Evolutionary conservation across 2,329 filamentous ascomycete genomes (phyloP).

Genomic region (Fusarium nodosum): DNA sequence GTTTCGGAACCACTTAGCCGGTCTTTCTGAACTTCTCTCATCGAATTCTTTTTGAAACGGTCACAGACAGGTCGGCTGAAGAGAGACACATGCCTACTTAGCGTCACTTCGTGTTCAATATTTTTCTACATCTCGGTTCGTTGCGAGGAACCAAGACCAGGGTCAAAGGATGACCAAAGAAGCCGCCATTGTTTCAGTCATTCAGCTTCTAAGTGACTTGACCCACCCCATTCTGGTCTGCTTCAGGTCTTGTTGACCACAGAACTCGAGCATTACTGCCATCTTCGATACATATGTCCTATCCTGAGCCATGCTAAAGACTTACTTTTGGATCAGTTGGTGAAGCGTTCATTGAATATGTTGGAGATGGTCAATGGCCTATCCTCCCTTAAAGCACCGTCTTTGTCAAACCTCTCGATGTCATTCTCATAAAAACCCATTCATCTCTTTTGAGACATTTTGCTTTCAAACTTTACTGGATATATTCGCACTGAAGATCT

Average conservation of each 20-base stretch:
- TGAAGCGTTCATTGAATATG: not conserved
- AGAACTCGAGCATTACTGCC: constrained; percentile 19
- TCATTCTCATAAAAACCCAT: not conserved
- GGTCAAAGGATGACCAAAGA: constrained; percentile 13
- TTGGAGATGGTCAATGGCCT: not conserved
- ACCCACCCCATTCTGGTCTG: constrained; percentile 20
- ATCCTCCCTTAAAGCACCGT: not conserved
- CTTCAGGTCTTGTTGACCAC: constrained; percentile 25
- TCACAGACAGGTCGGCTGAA: constrained; percentile 34
- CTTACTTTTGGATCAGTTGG: not conserved
- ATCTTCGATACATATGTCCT: constrained; percentile 14
- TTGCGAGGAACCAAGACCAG: constrained; percentile 28
- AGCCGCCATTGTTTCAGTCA: constrained; percentile 27
- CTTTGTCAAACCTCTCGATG: not conserved
- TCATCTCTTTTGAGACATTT: not conserved
- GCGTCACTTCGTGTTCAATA: constrained; percentile 18
- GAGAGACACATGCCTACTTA: constrained; percentile 6
- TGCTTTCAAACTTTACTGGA: constrained; percentile 23
- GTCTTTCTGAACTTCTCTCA: constrained; percentile 12
- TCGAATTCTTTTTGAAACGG: constrained; percentile 18
- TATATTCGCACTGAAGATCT: constrained; percentile 49
- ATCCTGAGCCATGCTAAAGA: not conserved
- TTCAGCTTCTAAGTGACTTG: constrained; percentile 12
- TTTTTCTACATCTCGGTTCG: constrained; percentile 28
- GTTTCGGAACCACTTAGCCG: constrained; percentile 31